Evolutionary conservation across 331 rosid genomes (phyloP).

Genomic region (Ulmus americana): DNA sequence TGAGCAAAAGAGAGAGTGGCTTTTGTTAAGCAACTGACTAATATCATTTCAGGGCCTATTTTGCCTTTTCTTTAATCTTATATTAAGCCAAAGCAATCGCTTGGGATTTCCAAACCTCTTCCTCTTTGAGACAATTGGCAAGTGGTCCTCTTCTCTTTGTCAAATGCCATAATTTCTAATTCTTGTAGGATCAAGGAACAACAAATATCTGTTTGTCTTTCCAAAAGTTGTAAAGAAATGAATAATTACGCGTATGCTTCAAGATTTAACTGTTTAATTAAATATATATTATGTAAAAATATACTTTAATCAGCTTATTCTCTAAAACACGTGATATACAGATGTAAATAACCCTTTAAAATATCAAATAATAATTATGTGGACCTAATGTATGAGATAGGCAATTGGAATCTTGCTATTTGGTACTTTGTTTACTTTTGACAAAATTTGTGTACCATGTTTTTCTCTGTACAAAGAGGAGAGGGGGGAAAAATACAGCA

Average conservation of each 20-base stretch:
- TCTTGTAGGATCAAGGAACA: not conserved
- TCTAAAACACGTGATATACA: no score
- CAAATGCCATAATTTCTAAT: not conserved
- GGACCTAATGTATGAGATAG: slow-evolving; percentile 9
- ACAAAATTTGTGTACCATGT: not conserved
- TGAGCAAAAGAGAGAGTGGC: not conserved
- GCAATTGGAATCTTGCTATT: slow-evolving; percentile 13
- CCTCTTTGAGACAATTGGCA: slow-evolving; percentile 20
- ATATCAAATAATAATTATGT: not conserved
- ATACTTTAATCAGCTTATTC: no score
- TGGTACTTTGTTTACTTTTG: not conserved
- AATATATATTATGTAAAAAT: no score
- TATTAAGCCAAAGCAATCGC: not conserved
- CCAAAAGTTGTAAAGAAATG: no score
- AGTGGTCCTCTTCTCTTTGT: slow-evolving; percentile 32
- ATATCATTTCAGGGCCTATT: slow-evolving; percentile 16
- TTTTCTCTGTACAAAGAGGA: not conserved
- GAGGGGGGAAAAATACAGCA: not conserved
- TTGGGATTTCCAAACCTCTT: not conserved
- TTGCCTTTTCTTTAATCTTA: not conserved
- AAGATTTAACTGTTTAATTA: no score
- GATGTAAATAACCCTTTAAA: no score
- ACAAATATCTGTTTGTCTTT: not conserved
- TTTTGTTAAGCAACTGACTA: slow-evolving; percentile 2
- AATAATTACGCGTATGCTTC: no score